Percentiles rank a stretch among this genome's conserved stretches.
Conservation (phyloP, 2,329 filamentous ascomycete genomes). For the Botrytis aclada region DNA sequence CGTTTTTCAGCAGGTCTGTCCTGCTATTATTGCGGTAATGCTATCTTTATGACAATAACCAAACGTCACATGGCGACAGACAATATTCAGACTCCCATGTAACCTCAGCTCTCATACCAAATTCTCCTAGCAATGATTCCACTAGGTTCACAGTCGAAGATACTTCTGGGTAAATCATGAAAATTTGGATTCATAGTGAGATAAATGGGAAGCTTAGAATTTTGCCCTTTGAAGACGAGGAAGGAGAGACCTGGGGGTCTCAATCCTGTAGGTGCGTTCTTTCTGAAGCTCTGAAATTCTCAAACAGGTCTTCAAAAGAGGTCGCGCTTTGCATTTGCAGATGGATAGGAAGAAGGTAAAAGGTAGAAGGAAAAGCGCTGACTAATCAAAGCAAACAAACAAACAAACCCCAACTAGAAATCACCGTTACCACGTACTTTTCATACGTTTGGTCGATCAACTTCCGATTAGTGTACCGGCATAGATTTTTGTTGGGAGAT, state of each 20-base stretch:
- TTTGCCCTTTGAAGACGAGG: background rate
- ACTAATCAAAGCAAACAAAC: background rate
- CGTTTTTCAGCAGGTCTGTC: background rate
- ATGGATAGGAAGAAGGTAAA: background rate
- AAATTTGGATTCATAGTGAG: background rate
- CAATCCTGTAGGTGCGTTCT: background rate
- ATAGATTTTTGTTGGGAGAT: background rate
- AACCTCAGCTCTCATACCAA: background rate
- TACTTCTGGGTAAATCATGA: background rate
- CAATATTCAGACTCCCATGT: background rate
- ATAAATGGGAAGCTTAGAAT: background rate
- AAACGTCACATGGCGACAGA: background rate
- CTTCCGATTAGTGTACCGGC: background rate
- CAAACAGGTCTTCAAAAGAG: background rate
- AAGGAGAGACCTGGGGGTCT: background rate
- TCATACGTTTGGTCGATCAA: background rate
- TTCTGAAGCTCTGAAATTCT: background rate
- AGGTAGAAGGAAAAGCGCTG: background rate
- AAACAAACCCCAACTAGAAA: background rate
- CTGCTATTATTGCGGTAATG: background rate
- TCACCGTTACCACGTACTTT: background rate
- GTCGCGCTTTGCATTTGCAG: background rate
- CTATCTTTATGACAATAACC: background rate
- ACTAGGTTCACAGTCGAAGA: background rate
- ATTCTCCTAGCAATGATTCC: background rate